Evolutionary conservation across 2,329 filamentous ascomycete genomes (phyloP).

Genomic region (Emmonsia crescens): DNA sequence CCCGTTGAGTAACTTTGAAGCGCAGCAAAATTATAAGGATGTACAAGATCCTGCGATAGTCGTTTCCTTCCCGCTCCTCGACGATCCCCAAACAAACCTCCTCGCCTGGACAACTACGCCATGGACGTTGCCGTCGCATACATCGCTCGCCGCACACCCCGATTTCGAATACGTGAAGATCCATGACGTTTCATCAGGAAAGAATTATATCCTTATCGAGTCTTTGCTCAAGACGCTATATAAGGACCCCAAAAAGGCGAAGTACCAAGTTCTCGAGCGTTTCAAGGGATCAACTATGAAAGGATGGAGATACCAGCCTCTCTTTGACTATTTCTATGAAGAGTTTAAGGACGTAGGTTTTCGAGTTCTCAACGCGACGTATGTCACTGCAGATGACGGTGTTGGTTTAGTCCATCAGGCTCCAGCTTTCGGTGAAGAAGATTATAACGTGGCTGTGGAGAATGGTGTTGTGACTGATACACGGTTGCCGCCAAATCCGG

Average conservation of each 20-base stretch:
- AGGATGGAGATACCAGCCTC: slow-evolving; percentile 78
- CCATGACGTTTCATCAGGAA: slow-evolving; percentile 67
- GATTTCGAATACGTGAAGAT: slow-evolving; percentile 85
- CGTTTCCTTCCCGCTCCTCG: slow-evolving; percentile 71
- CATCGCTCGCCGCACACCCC: slow-evolving; percentile 65
- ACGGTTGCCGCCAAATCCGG: slow-evolving; percentile 75
- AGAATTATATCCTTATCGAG: slow-evolving; percentile 77
- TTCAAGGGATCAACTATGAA: slow-evolving; percentile 75
- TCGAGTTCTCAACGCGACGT: slow-evolving; percentile 68
- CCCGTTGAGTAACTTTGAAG: slow-evolving; percentile 84
- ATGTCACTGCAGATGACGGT: slow-evolving; percentile 83
- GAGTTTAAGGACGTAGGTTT: slow-evolving; percentile 80
- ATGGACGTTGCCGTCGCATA: slow-evolving; percentile 74
- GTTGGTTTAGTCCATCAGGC: slow-evolving; percentile 90
- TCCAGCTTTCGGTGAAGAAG: slow-evolving; percentile 89
- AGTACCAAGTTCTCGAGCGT: slow-evolving; percentile 72
- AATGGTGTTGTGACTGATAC: slow-evolving; percentile 66
- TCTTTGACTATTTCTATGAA: slow-evolving; percentile 83
- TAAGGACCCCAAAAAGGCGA: slow-evolving; percentile 92
- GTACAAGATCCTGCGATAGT: slow-evolving; percentile 84
- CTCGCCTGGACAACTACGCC: slow-evolving; percentile 87
- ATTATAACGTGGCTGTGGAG: slow-evolving; percentile 74
- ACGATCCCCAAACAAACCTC: slow-evolving; percentile 63
- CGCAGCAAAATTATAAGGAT: slow-evolving; percentile 89
- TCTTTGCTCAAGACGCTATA: slow-evolving; percentile 71